phyloP scores from a whole-genome alignment of 371 early-diverging fungal genomes.

The Mucor mucedo region DNA sequence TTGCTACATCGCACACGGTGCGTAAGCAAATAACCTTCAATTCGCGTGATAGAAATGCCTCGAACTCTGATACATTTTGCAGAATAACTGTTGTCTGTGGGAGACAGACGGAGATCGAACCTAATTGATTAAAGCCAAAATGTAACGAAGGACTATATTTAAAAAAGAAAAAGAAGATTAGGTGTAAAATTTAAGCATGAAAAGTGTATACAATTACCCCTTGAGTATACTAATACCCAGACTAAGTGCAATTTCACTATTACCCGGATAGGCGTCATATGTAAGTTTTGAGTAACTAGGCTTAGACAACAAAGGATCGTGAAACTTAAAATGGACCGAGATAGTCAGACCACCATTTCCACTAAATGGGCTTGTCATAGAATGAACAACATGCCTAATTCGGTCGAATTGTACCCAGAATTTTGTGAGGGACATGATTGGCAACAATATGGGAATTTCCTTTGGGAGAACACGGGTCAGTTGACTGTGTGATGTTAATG shows the following conservation, averaged over 20 bases:
- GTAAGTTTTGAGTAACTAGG: neutral
- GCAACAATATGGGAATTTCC: slow-evolving; percentile 39
- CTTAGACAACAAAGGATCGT: slow-evolving; percentile 1
- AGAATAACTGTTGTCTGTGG: slow-evolving; percentile 50
- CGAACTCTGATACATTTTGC: slow-evolving; percentile 48
- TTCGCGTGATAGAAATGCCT: slow-evolving; percentile 48
- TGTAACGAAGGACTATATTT: slow-evolving; percentile 34
- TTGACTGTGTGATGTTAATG: neutral
- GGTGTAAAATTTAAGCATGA: slow-evolving; percentile 13
- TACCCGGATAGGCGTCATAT: slow-evolving; percentile 40
- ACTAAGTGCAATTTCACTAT: slow-evolving; percentile 34
- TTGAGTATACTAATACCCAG: slow-evolving; percentile 42
- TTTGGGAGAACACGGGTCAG: slow-evolving; percentile 22
- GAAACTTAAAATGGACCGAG: slow-evolving; percentile 42
- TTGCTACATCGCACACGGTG: slow-evolving; percentile 51
- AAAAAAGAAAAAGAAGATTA: neutral
- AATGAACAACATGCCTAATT: slow-evolving; percentile 42
- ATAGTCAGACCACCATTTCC: slow-evolving; percentile 33
- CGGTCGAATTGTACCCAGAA: slow-evolving; percentile 54
- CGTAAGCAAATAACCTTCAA: slow-evolving; percentile 50
- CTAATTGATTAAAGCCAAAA: slow-evolving; percentile 40
- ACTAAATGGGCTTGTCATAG: slow-evolving; percentile 36
- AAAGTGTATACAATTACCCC: slow-evolving; percentile 34
- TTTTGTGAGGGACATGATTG: slow-evolving; percentile 41
- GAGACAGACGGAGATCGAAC: slow-evolving; percentile 43